These are phyloP conservation scores for Moricandia arvensis DNA, from an alignment of 345 rosid species.

Conservation along the genomic window DNA sequence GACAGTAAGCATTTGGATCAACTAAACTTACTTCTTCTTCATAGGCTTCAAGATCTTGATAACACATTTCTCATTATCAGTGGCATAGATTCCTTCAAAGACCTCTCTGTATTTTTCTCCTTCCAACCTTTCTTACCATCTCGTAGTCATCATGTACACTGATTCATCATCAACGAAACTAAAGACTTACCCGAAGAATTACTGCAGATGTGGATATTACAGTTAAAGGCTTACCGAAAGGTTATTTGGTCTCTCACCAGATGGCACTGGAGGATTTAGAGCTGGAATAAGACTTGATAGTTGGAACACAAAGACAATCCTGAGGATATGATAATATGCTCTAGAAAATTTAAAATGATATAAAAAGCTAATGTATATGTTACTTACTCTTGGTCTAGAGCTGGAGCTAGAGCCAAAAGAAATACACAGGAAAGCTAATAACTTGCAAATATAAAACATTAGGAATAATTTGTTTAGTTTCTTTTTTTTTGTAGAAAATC, in stretches of 20 bases:
- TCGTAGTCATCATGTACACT: constrained; percentile 94
- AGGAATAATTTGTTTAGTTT: too few species aligned
- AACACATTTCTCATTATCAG: constrained; percentile 77
- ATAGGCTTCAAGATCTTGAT: constrained; percentile 97
- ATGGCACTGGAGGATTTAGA: constrained; percentile 53
- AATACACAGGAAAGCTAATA: constrained; percentile 93
- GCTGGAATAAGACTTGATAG: constrained; percentile 50
- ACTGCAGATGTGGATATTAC: neutral
- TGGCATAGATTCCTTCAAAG: constrained; percentile 81
- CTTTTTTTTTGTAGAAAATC: neutral
- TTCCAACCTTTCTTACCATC: constrained; percentile 94
- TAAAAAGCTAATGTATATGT: neutral
- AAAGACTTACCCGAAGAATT: neutral
- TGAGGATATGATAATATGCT: constrained; percentile 4
- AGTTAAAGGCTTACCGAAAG: constrained; percentile 50
- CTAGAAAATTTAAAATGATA: neutral
- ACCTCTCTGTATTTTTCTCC: constrained; percentile 92
- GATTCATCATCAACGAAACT: constrained; percentile 21
- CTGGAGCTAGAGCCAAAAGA: constrained; percentile 68
- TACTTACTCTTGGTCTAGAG: constrained; percentile 72
- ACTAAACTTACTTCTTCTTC: constrained; percentile 84
- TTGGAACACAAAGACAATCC: constrained; percentile 20
- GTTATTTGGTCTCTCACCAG: constrained; percentile 61
- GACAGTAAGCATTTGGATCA: neutral
- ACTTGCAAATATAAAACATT: constrained; percentile 45